These are phyloP conservation scores for Dactylellina drechsleri DNA, from an alignment of 2,329 filamentous ascomycete species.

Conservation along the genomic window DNA sequence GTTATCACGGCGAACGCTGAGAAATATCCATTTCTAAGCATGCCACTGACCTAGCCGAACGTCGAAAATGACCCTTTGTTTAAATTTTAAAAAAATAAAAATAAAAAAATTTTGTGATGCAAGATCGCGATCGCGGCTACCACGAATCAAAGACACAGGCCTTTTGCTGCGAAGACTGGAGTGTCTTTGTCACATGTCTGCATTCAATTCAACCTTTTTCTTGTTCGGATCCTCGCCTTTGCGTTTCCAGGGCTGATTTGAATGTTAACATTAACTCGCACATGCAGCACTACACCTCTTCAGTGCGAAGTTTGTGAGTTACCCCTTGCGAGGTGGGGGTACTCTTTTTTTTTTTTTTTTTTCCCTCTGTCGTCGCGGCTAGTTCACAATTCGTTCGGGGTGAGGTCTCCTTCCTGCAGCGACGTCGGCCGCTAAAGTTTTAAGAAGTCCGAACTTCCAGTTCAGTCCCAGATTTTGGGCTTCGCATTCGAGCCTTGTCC, in stretches of 20 bases:
- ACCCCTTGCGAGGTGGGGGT: constrained; percentile 26
- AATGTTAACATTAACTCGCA: not conserved
- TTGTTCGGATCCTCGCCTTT: not conserved
- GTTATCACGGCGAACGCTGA: constrained; percentile 4
- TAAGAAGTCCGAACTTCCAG: constrained; percentile 23
- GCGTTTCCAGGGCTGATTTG: not conserved
- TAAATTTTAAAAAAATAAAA: too few species aligned
- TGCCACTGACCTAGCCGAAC: not conserved
- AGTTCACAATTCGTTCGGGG: not conserved
- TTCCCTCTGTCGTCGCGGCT: too few species aligned
- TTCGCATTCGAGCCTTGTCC: constrained; percentile 9
- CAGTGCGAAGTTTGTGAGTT: constrained; percentile 4
- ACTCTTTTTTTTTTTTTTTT: not conserved
- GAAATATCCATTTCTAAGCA: constrained; percentile 2
- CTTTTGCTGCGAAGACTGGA: constrained; percentile 8
- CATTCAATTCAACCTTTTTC: not conserved
- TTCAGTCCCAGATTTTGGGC: not conserved
- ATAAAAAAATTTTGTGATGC: not conserved
- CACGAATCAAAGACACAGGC: constrained; percentile 12
- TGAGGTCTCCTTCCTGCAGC: constrained; percentile 5
- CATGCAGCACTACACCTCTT: constrained; percentile 15
- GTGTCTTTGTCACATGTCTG: constrained; percentile 26
- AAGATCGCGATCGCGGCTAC: constrained; percentile 4
- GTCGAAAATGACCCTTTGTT: not conserved
- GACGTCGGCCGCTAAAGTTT: constrained; percentile 45